phyloP scores from a whole-genome alignment of 352 stramenopile species.

The Pythium coloratum region DNA sequence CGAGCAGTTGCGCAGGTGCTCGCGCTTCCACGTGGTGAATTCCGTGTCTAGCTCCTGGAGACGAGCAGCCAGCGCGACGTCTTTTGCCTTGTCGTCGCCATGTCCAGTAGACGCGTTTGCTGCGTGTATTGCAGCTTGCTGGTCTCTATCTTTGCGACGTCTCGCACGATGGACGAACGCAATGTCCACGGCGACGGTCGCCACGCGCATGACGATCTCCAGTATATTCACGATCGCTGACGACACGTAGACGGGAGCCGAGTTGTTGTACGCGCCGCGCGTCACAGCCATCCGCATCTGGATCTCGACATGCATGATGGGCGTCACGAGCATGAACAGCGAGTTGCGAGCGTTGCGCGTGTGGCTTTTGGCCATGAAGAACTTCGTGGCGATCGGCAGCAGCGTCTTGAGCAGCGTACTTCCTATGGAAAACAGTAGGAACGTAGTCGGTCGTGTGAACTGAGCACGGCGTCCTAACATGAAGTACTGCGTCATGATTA shows the following conservation, averaged over 20 bases:
- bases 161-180: not conserved
- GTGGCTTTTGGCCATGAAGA: not conserved
- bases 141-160: not conserved
- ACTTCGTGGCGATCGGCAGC: not conserved
- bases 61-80: not conserved
- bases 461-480: not conserved
- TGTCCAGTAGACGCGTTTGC: not conserved
- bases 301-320: slow-evolving; percentile 17
- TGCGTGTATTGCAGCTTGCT: not conserved
- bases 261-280: not conserved
- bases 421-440: not conserved
- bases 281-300: slow-evolving; percentile 19
- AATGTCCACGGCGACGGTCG: slow-evolving; percentile 8
- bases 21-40: slow-evolving; percentile 6
- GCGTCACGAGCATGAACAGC: slow-evolving; percentile 14
- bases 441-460: not conserved
- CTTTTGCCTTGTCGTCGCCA: not conserved
- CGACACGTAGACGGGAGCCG: not conserved
- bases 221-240: slow-evolving; percentile 6
- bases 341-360: not conserved
- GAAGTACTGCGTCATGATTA: slow-evolving; percentile 15
- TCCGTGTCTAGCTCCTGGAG: not conserved
- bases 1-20: slow-evolving; percentile 11
- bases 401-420: slow-evolving; percentile 10
- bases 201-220: slow-evolving; percentile 10